A percentile compares a stretch with the other conserved stretches of the same genome.
phyloP scores from a whole-genome alignment of 2,329 filamentous ascomycete species.

The Tolypocladium tropicale region DNA sequence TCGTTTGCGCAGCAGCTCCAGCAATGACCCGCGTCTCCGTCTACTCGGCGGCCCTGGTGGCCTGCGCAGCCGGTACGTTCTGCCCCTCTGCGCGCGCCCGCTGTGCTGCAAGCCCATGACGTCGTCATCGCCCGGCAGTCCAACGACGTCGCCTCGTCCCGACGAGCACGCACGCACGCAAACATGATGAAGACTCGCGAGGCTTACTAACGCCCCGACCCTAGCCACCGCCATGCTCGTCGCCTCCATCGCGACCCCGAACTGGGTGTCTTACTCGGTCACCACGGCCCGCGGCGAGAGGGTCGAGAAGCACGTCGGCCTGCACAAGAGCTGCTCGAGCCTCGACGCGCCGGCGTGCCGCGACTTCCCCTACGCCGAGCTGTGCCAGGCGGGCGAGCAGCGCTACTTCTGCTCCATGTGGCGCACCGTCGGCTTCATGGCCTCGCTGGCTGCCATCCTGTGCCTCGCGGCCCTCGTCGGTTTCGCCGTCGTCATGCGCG shows the following conservation, averaged over 20 bases:
- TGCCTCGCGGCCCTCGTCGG: slow-evolving; percentile 73
- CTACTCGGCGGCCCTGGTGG: slow-evolving; percentile 31
- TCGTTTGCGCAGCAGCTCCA: neutral
- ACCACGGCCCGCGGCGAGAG: slow-evolving; percentile 34
- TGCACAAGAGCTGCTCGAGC: slow-evolving; percentile 72
- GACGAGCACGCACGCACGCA: neutral
- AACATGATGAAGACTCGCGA: neutral
- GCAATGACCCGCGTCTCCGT: slow-evolving; percentile 33
- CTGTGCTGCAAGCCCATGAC: too few relatives aligned
- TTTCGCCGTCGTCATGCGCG: slow-evolving; percentile 66
- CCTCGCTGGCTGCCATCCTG: slow-evolving; percentile 73
- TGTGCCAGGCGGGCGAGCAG: slow-evolving; percentile 29
- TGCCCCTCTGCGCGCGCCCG: neutral
- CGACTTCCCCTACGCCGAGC: slow-evolving; percentile 19
- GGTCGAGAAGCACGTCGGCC: slow-evolving; percentile 56
- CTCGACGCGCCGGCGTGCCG: slow-evolving; percentile 52
- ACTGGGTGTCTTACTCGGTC: slow-evolving; percentile 60
- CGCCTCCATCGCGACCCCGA: slow-evolving; percentile 55
- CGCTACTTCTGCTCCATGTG: slow-evolving; percentile 85
- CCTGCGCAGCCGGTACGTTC: slow-evolving; percentile 31
- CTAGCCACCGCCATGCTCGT: slow-evolving; percentile 63
- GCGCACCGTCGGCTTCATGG: slow-evolving; percentile 78
- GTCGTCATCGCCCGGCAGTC: slow-evolving; percentile 5
- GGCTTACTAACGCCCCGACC: slow-evolving; percentile 18
- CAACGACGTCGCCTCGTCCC: neutral